Percentiles rank a stretch among this genome's conserved stretches.
Evolutionary conservation across 129 eudicot genomes (phyloP).

Genomic region (Flaveria brownii): DNA sequence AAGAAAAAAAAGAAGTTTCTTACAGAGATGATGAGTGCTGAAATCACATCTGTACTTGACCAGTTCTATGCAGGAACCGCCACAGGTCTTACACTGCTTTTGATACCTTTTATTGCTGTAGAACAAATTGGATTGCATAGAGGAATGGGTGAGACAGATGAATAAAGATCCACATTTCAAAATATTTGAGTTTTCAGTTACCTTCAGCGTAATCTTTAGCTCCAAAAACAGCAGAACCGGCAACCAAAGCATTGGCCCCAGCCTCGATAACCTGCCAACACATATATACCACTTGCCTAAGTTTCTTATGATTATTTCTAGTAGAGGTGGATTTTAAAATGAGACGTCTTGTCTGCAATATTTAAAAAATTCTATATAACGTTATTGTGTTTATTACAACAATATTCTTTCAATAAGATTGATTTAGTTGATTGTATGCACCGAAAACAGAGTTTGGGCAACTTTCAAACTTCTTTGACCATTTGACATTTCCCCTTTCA

Average conservation of each 20-base stretch:
- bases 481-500: not conserved
- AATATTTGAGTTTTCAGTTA: not conserved
- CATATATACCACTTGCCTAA: not conserved
- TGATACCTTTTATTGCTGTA: constrained; percentile 94
- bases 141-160: constrained; percentile 19
- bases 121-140: not conserved
- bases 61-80: constrained; percentile 65
- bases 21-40: constrained; percentile 33
- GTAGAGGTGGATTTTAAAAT: not conserved
- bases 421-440: too few relatives aligned
- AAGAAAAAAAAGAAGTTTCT: constrained; percentile 19
- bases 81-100: constrained; percentile 85
- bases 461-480: too few relatives aligned
- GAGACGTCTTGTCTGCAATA: not conserved
- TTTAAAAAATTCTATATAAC: not conserved
- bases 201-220: constrained; percentile 99
- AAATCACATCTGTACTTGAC: constrained; percentile 29
- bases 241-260: constrained; percentile 97
- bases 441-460: too few relatives aligned
- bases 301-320: not conserved
- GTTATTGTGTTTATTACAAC: not conserved
- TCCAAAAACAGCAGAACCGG: constrained; percentile 99
- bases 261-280: constrained; percentile 86
- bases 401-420: not conserved
- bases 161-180: not conserved